Conservation (phyloP, 257 asterid genomes). For the Solanum neorickii region DNA sequence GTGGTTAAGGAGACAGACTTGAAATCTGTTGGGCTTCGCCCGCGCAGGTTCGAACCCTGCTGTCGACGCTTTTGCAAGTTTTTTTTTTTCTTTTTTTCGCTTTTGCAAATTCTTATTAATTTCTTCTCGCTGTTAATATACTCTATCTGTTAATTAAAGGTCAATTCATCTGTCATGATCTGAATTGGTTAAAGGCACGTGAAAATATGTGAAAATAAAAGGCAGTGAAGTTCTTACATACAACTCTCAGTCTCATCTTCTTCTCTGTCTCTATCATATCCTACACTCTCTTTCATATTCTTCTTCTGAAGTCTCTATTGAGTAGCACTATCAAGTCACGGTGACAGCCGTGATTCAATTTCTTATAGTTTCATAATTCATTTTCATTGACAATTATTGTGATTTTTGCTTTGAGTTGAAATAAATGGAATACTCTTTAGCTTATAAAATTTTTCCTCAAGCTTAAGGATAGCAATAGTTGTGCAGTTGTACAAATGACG, state of each 20-base stretch:
- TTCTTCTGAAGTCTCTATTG: no score
- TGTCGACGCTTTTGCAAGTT: neutral
- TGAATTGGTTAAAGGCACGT: no score
- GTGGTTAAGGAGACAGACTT: slow-evolving; percentile 98
- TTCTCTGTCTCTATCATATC: neutral
- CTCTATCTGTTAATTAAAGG: neutral
- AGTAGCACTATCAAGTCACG: no score
- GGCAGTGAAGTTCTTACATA: no score
- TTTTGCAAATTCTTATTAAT: neutral
- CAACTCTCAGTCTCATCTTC: neutral
- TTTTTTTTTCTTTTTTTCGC: no score
- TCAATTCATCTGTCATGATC: no score
- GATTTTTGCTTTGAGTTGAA: neutral
- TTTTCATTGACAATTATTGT: neutral
- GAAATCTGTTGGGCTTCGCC: slow-evolving; percentile 42
- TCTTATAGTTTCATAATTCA: neutral
- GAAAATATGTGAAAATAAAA: no score
- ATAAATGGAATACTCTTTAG: neutral
- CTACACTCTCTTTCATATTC: no score
- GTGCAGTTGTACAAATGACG: neutral
- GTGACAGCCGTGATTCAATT: no score
- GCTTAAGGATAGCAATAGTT: neutral
- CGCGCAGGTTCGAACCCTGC: neutral
- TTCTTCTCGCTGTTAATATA: no score
- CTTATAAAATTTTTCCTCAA: neutral